Base-by-base conservation (phyloP, 2,329 filamentous ascomycete genomes). In the Daldinia sp. region DNA sequence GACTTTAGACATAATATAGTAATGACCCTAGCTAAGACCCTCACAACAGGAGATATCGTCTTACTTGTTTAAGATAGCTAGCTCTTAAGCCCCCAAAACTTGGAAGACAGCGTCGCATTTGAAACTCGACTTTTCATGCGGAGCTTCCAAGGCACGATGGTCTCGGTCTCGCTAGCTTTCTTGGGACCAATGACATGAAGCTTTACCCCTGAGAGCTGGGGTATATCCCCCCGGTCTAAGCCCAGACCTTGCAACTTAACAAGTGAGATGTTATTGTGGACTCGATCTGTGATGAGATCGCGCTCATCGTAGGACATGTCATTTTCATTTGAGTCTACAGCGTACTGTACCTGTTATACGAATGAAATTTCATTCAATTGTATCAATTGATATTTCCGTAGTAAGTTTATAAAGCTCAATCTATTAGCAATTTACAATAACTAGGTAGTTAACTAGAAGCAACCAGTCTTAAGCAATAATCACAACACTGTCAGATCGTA, bases 41-140 rank as follows among this genome's bases (percentile, higher is more conserved):
- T 39, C 28, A 50, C 23, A 46, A 9, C 46, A 18, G 23, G 18
- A 39, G 44, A 35, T 30, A 46, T 33, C 41, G 23, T 51, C 48
- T 65, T 53, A 23, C 48, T 65, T 53, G 2, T 35, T 33, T 53
- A 35, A 53, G 48, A 10, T 48, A n/a, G 44, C 26, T 48, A n/a
- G 44, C 26, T 53, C 48, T 53, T 20, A 46, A 28, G 35, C 54
- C 2, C 57, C 42, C 18, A 48, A 67, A 64, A 67, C 63, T 42
- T 55, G 63, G 50, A 67, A 68, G 62, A 56, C 60, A 26, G 54
- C 53, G 67, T 69, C 60, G 67, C 67, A 65, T 58, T 62, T 28
- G 57, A 65, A 60, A 67, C 64, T 69, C 39, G 55, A 12, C 42
- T 23, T 50, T 44, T 67, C 44, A 72, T 72, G 69, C 67, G 51